These are phyloP conservation scores for Diplodia scrobiculata DNA, from an alignment of 2,329 filamentous ascomycete species.

Conservation along the genomic window DNA sequence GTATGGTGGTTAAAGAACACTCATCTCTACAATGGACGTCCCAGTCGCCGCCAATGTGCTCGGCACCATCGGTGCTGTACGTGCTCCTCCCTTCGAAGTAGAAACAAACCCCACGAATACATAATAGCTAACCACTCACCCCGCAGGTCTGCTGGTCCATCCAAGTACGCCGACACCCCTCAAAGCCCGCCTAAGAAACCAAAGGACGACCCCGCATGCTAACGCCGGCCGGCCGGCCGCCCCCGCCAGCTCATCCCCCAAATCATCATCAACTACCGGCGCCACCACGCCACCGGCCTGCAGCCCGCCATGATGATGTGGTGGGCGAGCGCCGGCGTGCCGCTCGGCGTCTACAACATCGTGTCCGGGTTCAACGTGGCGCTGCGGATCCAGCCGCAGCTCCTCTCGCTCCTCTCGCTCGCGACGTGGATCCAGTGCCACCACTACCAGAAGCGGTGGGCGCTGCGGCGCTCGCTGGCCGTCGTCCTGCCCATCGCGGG, in stretches of 20 bases:
- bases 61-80: constrained; percentile 61
- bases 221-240: not conserved
- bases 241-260: constrained; percentile 63
- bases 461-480: constrained; percentile 48
- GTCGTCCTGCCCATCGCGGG: constrained; percentile 56
- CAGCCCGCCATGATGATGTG: constrained; percentile 73
- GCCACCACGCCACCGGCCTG: constrained; percentile 66
- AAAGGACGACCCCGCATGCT: not conserved
- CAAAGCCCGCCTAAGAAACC: too few relatives aligned
- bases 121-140: not conserved
- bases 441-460: constrained; percentile 53
- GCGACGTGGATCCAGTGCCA: constrained; percentile 60
- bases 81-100: constrained; percentile 32
- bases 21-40: constrained; percentile 51
- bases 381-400: constrained; percentile 58
- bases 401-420: constrained; percentile 56
- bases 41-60: constrained; percentile 61
- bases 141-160: constrained; percentile 64
- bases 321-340: constrained; percentile 68
- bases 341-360: constrained; percentile 64
- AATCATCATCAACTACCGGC: constrained; percentile 67
- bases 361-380: constrained; percentile 58
- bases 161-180: constrained; percentile 49
- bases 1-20: not conserved
- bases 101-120: not conserved